These are phyloP conservation scores for Pharus latifolius DNA, from an alignment of 176 grass and related monocot genomes.

Conservation along the genomic window DNA sequence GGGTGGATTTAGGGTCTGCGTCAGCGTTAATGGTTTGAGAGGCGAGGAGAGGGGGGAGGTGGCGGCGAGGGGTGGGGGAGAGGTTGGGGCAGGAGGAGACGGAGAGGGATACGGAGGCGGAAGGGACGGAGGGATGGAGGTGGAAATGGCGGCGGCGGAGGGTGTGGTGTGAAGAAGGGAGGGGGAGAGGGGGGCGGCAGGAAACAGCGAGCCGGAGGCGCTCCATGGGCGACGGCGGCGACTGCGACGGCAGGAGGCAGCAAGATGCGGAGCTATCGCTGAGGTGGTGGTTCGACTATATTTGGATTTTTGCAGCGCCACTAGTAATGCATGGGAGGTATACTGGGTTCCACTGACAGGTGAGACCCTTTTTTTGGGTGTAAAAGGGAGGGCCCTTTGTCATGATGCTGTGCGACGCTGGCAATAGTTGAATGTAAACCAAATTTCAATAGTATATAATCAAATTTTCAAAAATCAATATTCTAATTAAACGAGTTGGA, in stretches of 20 bases:
- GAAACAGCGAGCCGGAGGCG: slow-evolving; percentile 10
- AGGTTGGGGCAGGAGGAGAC: not conserved
- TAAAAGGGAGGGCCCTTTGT: not conserved
- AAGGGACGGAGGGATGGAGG: not conserved
- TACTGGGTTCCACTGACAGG: not conserved
- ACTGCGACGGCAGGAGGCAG: too few relatives aligned
- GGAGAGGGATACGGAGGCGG: not conserved
- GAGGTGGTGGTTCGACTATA: too few relatives aligned
- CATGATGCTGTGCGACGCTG: not conserved
- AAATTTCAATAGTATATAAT: too few relatives aligned
- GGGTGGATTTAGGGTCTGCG: not conserved
- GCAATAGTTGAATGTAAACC: too few relatives aligned
- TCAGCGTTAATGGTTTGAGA: too few relatives aligned
- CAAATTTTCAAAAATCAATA: too few relatives aligned
- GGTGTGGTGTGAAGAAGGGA: not conserved
- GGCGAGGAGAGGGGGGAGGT: not conserved
- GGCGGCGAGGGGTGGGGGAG: not conserved
- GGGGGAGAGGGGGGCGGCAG: not conserved
- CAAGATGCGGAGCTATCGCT: too few relatives aligned
- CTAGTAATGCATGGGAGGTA: too few relatives aligned
- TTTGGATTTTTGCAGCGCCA: too few relatives aligned
- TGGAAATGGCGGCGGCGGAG: not conserved
- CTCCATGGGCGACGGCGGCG: slow-evolving; percentile 4
- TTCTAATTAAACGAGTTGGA: too few relatives aligned
- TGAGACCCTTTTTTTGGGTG: not conserved